Conservation (phyloP, 2,329 filamentous ascomycete species). For the Fusarium marasasianum region DNA sequence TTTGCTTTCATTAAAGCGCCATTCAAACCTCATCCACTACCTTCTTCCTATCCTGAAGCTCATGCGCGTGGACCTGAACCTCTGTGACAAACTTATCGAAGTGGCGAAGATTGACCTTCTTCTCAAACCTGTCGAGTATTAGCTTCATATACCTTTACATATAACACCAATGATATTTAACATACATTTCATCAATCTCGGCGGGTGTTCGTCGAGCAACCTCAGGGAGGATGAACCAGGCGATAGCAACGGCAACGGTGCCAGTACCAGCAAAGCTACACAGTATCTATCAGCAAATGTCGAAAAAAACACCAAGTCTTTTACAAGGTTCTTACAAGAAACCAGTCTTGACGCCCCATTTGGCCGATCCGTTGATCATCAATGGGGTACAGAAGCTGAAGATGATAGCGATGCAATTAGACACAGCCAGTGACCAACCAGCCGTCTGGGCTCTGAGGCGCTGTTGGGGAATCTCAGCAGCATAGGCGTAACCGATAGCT, state of each 20-base stretch:
- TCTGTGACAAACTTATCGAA: background rate
- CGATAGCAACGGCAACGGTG: background rate
- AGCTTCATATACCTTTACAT: background rate
- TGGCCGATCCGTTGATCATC: background rate
- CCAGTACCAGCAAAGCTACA: background rate
- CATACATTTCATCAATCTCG: background rate
- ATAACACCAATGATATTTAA: no score
- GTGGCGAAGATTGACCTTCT: background rate
- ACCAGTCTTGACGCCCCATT: background rate
- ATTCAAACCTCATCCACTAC: background rate
- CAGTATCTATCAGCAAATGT: background rate
- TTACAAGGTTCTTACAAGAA: background rate
- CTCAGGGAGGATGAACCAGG: background rate
- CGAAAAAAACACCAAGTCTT: background rate
- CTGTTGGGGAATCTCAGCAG: background rate
- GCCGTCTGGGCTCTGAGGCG: background rate
- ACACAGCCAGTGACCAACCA: background rate
- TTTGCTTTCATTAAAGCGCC: fast-evolving
- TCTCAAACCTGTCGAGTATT: background rate
- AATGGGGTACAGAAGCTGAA: background rate
- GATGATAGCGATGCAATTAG: background rate
- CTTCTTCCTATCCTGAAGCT: background rate
- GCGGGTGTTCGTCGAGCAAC: background rate
- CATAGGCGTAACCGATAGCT: background rate
- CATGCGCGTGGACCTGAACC: background rate